phyloP scores from a whole-genome alignment of 805 yeast genomes.

The Pichia insulana region DNA sequence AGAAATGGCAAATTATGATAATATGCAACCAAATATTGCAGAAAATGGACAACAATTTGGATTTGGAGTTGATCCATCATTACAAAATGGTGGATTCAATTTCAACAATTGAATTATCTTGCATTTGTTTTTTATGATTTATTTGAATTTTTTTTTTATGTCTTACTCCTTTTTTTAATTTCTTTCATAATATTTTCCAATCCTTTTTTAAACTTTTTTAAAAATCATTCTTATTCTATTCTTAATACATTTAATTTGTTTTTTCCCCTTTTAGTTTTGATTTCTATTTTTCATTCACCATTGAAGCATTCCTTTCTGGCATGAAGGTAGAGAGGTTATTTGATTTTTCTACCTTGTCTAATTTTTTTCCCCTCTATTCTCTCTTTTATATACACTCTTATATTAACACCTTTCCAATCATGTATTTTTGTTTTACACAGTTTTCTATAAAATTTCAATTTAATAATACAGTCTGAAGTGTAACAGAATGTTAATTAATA shows the following conservation, averaged over 20 bases:
- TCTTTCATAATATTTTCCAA: neutral
- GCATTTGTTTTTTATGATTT: neutral
- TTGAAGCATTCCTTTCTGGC: no score
- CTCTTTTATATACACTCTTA: no score
- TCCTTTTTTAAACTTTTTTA: neutral
- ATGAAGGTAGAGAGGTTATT: no score
- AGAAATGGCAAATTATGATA: slow-evolving; percentile 23
- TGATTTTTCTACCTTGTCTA: no score
- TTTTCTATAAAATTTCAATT: no score
- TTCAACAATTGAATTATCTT: slow-evolving; percentile 23
- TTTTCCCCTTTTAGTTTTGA: no score
- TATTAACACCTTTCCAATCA: no score
- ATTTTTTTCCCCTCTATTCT: no score
- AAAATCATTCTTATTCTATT: neutral
- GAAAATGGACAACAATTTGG: slow-evolving; percentile 68
- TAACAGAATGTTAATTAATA: no score
- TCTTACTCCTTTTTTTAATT: neutral
- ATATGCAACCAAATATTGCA: slow-evolving; percentile 60
- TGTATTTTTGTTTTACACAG: no score
- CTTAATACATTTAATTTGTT: neutral
- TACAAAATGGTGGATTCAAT: slow-evolving; percentile 39
- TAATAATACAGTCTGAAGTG: no score
- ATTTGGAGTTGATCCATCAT: slow-evolving; percentile 63
- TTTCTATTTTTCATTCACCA: no score
- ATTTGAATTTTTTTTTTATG: neutral